Base-by-base conservation (phyloP, 768 basidiomycete genomes). In the Boletus pseudopeckii region DNA sequence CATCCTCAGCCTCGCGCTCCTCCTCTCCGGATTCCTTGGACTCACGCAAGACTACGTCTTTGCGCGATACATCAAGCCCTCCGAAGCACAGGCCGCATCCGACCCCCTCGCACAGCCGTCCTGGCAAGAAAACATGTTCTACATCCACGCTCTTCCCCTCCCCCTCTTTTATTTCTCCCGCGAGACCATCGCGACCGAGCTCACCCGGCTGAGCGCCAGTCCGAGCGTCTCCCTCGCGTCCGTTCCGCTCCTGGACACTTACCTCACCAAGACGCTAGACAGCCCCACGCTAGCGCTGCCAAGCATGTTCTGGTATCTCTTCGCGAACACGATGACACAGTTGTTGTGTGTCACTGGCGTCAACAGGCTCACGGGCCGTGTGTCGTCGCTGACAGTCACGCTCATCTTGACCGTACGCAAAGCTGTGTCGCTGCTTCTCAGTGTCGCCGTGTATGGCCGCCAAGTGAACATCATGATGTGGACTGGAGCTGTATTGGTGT, bases 61-160 rank as follows among this genome's bases (percentile, higher is more conserved):
- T 64, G 61, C 63, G 30, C 55, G 53, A n/a, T 83, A 83, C 57
- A 72, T 79, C 13, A 61, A 54, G 10, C 54, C 62, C 11, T 22
- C 55, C 56, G 76, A 42, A 51, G 40, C 49, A 56, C 66, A 48
- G 53, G 52, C 34, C 55, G 62, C 48, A 8, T 64, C 54, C 24
- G 51, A 60, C 48, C 58, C 60, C 1, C 34, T 38, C n/a, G 39
- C 53, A n/a, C 59, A 60, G 40, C 60, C 70, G 0, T 68, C 81
- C 41, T 97, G 94, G 94, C 83, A 88, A 64, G 94, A 97, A 71
- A 86, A 83, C 46, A 84, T 98, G 81, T 98, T 96, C 74, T 98
- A 93, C 73, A 77, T 90, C 20, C 91, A 93, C 70, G 82, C 86
- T 63, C 80, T 92, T 49, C 81, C 85, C 13, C 76, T 93, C 13